Evolutionary conservation across 176 grass and related monocot species (phyloP).

Genomic region (Luzula sylvatica): DNA sequence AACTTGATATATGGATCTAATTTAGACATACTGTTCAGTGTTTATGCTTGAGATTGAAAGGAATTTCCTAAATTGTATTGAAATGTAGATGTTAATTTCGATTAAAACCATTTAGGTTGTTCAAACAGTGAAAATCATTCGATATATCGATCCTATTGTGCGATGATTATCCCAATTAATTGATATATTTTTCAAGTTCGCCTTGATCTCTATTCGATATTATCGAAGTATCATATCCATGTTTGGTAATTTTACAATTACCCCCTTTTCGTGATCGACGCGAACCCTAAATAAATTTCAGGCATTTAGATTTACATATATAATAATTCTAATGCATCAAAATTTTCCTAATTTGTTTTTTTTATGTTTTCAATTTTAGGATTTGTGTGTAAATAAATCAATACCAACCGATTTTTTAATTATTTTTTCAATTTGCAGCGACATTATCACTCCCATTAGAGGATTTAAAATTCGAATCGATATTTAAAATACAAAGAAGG

Average conservation of each 20-base stretch:
- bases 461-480: slow-evolving; percentile 39
- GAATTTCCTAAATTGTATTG: slow-evolving; percentile 29
- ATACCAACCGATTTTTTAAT: not conserved
- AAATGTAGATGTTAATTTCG: slow-evolving; percentile 1
- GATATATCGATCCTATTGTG: not conserved
- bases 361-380: no score
- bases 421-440: not conserved
- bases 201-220: not conserved
- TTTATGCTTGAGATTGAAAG: slow-evolving; percentile 16
- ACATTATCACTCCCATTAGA: slow-evolving; percentile 6
- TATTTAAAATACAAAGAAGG: slow-evolving; percentile 74
- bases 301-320: not conserved
- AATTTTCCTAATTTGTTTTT: not conserved
- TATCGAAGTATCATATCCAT: not conserved
- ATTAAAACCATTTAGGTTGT: not conserved
- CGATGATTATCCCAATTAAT: not conserved
- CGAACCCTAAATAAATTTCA: not conserved
- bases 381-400: no score
- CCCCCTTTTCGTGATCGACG: not conserved
- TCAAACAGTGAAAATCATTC: not conserved
- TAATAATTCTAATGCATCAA: not conserved
- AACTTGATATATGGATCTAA: slow-evolving; percentile 24
- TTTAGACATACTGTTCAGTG: slow-evolving; percentile 12
- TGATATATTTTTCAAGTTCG: no score
- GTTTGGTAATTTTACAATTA: not conserved